A percentile compares a stretch with the other conserved stretches of the same genome.
These are phyloP conservation scores for Podosphaera xanthii DNA, from an alignment of 2,329 filamentous ascomycete species.

Conservation along the genomic window DNA sequence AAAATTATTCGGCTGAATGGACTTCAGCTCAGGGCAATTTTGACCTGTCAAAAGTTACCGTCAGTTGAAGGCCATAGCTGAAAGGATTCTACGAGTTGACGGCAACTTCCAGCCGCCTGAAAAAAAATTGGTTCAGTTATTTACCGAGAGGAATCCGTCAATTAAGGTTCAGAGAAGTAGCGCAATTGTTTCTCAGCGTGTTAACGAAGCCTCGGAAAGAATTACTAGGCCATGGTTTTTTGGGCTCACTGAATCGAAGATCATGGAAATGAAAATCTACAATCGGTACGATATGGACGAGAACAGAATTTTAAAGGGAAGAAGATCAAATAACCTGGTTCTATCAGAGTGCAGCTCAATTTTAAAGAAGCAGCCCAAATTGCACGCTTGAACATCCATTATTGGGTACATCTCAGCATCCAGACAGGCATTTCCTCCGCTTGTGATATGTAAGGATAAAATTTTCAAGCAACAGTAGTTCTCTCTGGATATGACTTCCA, in stretches of 20 bases:
- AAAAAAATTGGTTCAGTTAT: neutral
- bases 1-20: neutral
- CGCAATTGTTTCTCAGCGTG: neutral
- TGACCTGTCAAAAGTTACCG: neutral
- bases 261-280: neutral
- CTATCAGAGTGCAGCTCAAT: no score
- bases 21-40: neutral
- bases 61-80: slow-evolving; percentile 1
- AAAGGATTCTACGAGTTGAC: neutral
- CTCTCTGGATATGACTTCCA: no score
- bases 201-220: neutral
- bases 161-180: neutral
- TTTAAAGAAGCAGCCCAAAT: no score
- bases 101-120: neutral
- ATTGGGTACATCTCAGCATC: no score
- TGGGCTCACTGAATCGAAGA: neutral
- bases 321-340: no score
- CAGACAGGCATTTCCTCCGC: no score
- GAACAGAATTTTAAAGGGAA: neutral
- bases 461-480: no score
- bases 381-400: no score
- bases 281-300: neutral
- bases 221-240: neutral
- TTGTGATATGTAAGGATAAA: no score
- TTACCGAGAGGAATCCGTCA: slow-evolving; percentile 1